Evolutionary conservation across 1,284 basidiomycete genomes (phyloP).

Genomic region (Sporisorium iseilematis-ciliati): DNA sequence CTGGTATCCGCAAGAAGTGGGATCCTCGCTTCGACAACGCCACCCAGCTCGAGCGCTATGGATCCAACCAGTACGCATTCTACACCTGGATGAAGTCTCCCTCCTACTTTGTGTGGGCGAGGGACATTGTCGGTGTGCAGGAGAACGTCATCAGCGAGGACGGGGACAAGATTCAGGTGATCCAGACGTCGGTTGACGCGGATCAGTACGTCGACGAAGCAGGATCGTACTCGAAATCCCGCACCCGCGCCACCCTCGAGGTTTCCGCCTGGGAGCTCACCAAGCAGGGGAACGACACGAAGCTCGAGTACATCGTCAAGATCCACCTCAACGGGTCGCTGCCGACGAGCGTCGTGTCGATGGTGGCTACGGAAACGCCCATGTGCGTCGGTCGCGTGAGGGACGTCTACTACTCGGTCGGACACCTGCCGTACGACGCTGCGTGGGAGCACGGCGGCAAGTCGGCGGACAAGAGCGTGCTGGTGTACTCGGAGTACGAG

Average conservation of each 20-base stretch:
- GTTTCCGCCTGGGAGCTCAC: conserved; percentile 57
- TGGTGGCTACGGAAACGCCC: conserved; percentile 62
- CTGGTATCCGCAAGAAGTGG: conserved; percentile 65
- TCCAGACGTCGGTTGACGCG: conserved; percentile 57
- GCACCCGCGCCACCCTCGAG: conserved; percentile 62
- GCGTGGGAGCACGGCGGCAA: conserved; percentile 30
- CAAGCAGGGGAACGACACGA: conserved; percentile 54
- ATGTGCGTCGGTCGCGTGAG: conserved; percentile 64
- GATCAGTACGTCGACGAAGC: conserved; percentile 61
- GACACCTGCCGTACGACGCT: conserved; percentile 55
- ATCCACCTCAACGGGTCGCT: conserved; percentile 62
- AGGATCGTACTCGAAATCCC: conserved; percentile 56
- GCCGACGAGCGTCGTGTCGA: conserved; percentile 57
- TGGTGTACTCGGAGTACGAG: conserved; percentile 52
- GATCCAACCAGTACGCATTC: conserved; percentile 42
- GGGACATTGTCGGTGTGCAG: conserved; percentile 65
- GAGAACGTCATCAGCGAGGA: conserved; percentile 42
- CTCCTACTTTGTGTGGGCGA: conserved; percentile 64
- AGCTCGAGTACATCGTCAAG: conserved; percentile 64
- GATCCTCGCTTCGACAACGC: conserved; percentile 60
- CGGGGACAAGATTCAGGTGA: conserved; percentile 45
- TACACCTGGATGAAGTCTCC: conserved; percentile 64
- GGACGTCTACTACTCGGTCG: conserved; percentile 55
- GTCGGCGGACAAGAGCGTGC: conserved; percentile 26
- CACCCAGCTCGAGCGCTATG: conserved; percentile 44